A percentile compares a stretch with the other conserved stretches of the same genome.
These are phyloP conservation scores for Pseudoneurospora amorphoporcata DNA, from an alignment of 495 filamentous ascomycete species.

Conservation along the genomic window DNA sequence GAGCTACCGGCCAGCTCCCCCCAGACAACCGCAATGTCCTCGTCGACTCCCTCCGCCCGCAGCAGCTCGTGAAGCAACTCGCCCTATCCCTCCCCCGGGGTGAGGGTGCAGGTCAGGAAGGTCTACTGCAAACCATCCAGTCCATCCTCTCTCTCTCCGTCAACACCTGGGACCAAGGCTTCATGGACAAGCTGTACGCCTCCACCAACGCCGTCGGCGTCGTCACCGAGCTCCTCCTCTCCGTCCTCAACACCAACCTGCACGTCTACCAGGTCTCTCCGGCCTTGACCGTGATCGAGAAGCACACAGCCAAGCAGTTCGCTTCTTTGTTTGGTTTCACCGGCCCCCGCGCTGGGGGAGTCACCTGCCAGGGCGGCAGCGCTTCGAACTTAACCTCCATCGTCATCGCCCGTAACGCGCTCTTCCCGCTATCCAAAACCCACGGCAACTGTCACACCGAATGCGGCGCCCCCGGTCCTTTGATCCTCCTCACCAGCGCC, in stretches of 20 bases:
- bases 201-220: constrained; percentile 79
- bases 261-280: constrained; percentile 89
- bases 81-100: constrained; percentile 53
- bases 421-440: constrained; percentile 66
- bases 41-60: constrained; percentile 59
- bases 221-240: constrained; percentile 70
- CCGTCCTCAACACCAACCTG: constrained; percentile 79
- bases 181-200: constrained; percentile 86
- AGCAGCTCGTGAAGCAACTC: constrained; percentile 55
- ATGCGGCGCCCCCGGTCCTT: constrained; percentile 37
- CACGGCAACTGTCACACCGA: constrained; percentile 45
- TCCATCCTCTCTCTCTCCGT: constrained; percentile 71
- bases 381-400: constrained; percentile 80
- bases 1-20: constrained; percentile 40
- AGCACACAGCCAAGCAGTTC: constrained; percentile 56
- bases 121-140: constrained; percentile 53
- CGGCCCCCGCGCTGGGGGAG: constrained; percentile 65
- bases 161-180: constrained; percentile 95
- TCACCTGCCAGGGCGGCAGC: constrained; percentile 79
- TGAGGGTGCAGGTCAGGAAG: constrained; percentile 56
- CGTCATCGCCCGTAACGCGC: constrained; percentile 77
- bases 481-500: constrained; percentile 78
- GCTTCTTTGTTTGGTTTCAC: constrained; percentile 68
- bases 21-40: constrained; percentile 49
- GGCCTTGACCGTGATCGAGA: constrained; percentile 76